Percentiles rank a stretch among this genome's conserved stretches.
phyloP scores from a whole-genome alignment of 2,329 filamentous ascomycete genomes.

The Parafenestella ontariensis region DNA sequence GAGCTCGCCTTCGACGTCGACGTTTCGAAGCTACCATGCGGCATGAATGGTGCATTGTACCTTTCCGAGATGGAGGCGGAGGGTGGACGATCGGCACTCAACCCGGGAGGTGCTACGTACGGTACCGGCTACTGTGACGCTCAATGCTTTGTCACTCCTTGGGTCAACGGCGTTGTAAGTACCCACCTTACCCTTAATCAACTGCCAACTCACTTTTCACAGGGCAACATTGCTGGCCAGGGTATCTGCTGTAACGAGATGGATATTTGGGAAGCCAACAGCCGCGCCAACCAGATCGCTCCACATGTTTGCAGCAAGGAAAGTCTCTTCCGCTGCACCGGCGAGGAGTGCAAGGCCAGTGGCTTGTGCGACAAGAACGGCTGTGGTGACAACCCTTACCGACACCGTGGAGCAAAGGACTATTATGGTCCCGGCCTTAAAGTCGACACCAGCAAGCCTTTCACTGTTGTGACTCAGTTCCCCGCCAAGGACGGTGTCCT shows the following conservation, averaged over 20 bases:
- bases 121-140: constrained; percentile 65
- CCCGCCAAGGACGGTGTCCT: constrained; percentile 64
- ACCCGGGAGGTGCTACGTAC: constrained; percentile 63
- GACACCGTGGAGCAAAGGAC: constrained; percentile 23
- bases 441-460: constrained; percentile 65
- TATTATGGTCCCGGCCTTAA: constrained; percentile 48
- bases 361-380: constrained; percentile 48
- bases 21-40: constrained; percentile 53
- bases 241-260: constrained; percentile 63
- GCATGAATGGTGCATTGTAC: constrained; percentile 52
- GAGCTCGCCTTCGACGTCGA: constrained; percentile 79
- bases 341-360: constrained; percentile 50
- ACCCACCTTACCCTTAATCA: background rate
- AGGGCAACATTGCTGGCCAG: constrained; percentile 53
- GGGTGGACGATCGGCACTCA: constrained; percentile 45
- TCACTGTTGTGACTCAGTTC: constrained; percentile 75
- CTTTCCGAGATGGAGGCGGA: constrained; percentile 49
- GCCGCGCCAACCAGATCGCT: constrained; percentile 53
- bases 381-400: constrained; percentile 46
- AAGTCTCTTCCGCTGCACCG: constrained; percentile 52
- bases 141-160: constrained; percentile 55
- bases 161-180: constrained; percentile 48
- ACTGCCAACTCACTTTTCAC: constrained; percentile 48
- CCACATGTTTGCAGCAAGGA: constrained; percentile 59
- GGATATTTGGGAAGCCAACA: constrained; percentile 65